These are phyloP conservation scores for Cladosporium sp. DNA, from an alignment of 2,329 filamentous ascomycete species.

Conservation along the genomic window DNA sequence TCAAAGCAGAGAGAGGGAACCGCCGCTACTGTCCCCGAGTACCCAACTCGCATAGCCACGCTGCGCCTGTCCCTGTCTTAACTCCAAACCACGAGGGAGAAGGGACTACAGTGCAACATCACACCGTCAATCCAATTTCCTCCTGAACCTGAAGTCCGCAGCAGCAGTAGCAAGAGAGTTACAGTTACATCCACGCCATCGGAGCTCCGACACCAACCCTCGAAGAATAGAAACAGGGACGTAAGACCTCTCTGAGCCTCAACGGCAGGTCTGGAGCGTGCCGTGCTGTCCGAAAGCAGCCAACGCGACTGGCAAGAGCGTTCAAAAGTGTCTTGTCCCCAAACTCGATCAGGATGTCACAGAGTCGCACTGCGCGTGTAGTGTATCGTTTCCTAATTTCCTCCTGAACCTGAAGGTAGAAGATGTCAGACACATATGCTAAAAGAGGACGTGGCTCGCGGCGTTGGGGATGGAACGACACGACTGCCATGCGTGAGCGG, in stretches of 20 bases:
- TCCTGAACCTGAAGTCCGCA: constrained; percentile 10
- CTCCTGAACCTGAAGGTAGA: constrained; percentile 13
- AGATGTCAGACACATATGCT: background rate
- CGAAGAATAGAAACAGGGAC: background rate
- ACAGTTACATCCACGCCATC: background rate
- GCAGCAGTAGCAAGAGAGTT: background rate
- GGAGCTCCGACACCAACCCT: background rate
- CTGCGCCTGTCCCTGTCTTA: background rate
- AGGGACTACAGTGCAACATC: background rate
- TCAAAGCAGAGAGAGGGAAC: background rate
- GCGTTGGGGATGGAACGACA: background rate
- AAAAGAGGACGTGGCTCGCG: background rate
- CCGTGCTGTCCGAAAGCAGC: background rate
- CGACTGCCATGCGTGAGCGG: background rate
- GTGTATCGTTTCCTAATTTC: background rate
- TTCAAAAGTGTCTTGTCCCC: constrained; percentile 1
- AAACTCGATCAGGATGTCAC: background rate
- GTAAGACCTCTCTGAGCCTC: background rate
- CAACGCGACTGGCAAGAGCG: background rate
- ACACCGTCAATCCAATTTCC: background rate
- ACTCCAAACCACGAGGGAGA: constrained; percentile 1
- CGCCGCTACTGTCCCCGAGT: background rate
- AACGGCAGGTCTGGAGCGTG: background rate
- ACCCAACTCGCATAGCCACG: background rate
- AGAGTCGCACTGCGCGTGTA: background rate